A percentile compares a stretch with the other conserved stretches of the same genome.
Conservation (phyloP, 1,284 basidiomycete species). For the Moniliophthora roreri region DNA sequence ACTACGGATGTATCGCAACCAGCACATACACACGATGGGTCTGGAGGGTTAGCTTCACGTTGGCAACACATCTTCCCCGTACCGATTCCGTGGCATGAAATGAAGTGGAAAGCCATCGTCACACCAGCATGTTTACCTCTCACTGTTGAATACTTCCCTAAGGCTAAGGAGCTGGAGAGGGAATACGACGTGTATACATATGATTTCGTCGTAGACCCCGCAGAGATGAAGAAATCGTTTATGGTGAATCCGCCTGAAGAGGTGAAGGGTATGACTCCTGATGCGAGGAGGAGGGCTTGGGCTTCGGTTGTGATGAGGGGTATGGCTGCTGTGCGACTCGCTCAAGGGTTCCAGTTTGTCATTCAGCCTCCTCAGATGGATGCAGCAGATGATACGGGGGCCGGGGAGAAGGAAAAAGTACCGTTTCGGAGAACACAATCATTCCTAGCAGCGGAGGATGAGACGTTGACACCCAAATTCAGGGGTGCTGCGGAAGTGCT, state of each 20-base stretch:
- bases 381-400: constrained; percentile 23
- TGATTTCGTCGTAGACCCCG: constrained; percentile 75
- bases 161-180: constrained; percentile 70
- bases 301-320: constrained; percentile 89
- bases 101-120: constrained; percentile 91
- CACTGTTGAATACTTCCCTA: constrained; percentile 89
- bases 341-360: constrained; percentile 97
- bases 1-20: constrained; percentile 24
- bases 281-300: constrained; percentile 65
- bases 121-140: constrained; percentile 88
- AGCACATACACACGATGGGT: not conserved
- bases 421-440: constrained; percentile 51
- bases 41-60: constrained; percentile 58
- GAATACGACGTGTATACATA: constrained; percentile 83
- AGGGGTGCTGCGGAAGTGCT: constrained; percentile 75
- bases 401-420: constrained; percentile 23
- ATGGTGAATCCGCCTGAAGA: constrained; percentile 63
- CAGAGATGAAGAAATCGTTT: constrained; percentile 75
- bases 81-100: constrained; percentile 77
- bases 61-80: constrained; percentile 90
- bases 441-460: constrained; percentile 52
- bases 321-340: constrained; percentile 90
- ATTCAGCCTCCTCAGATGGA: constrained; percentile 40
- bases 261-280: constrained; percentile 39
- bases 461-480: constrained; percentile 46